Conservation (phyloP, 2,329 filamentous ascomycete genomes). For the Chaetomium globosum region DNA sequence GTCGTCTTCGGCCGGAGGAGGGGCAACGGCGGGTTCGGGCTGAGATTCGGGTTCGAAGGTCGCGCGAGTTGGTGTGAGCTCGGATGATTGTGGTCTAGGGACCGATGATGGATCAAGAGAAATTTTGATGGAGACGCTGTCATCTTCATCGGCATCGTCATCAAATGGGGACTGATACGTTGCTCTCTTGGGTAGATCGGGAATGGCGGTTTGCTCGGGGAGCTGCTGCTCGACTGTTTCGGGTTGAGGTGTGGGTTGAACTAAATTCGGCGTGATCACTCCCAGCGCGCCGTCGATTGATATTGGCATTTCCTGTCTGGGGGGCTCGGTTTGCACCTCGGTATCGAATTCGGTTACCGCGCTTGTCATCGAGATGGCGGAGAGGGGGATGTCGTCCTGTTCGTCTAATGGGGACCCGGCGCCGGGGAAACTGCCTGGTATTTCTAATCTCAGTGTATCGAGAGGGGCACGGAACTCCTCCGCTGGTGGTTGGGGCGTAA, state of each 20-base stretch:
- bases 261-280: constrained; percentile 17
- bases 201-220: constrained; percentile 30
- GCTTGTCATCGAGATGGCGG: constrained; percentile 62
- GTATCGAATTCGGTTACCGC: constrained; percentile 70
- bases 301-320: constrained; percentile 39
- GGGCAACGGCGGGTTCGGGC: constrained; percentile 22
- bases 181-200: constrained; percentile 40
- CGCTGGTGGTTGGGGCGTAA: constrained; percentile 19
- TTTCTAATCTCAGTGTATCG: constrained; percentile 68
- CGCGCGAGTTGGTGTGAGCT: constrained; percentile 37
- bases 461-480: constrained; percentile 32
- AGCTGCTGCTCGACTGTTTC: constrained; percentile 35
- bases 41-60: constrained; percentile 25
- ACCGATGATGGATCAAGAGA: constrained; percentile 42
- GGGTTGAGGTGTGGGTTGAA: constrained; percentile 27
- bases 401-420: constrained; percentile 43
- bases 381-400: constrained; percentile 55
- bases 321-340: constrained; percentile 66
- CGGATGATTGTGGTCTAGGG: constrained; percentile 28
- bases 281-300: constrained; percentile 31
- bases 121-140: constrained; percentile 47
- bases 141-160: constrained; percentile 47
- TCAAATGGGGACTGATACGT: constrained; percentile 57
- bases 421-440: constrained; percentile 64
- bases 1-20: constrained; percentile 37